These are phyloP conservation scores for Schwanniomyces polymorphus DNA, from an alignment of 805 yeast species.

Conservation along the genomic window DNA sequence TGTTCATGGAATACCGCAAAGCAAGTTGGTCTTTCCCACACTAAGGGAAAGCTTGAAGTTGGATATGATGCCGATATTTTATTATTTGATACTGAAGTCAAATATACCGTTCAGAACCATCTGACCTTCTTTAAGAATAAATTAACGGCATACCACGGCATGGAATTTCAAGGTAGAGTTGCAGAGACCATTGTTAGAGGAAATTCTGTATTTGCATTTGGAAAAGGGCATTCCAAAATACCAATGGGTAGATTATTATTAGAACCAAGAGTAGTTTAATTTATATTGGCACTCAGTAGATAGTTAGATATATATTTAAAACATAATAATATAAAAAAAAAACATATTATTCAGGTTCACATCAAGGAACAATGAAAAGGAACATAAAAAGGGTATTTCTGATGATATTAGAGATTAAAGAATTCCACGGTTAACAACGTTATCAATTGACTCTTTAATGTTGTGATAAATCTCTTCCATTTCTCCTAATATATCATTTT, in stretches of 20 bases:
- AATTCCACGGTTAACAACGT: not conserved
- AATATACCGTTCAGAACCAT: slow-evolving; percentile 51
- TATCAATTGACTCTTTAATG: not conserved
- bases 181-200: slow-evolving; percentile 83
- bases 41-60: slow-evolving; percentile 68
- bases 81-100: slow-evolving; percentile 66
- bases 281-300: not conserved
- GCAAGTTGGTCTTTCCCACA: slow-evolving; percentile 74
- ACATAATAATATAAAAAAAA: not conserved
- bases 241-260: slow-evolving; percentile 63
- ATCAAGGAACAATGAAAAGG: too few relatives aligned
- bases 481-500: not conserved
- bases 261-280: slow-evolving; percentile 62
- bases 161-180: slow-evolving; percentile 67
- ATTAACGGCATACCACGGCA: slow-evolving; percentile 83
- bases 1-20: slow-evolving; percentile 79
- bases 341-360: too few relatives aligned
- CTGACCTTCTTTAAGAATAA: slow-evolving; percentile 78
- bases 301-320: not conserved
- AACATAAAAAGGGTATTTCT: not conserved
- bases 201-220: slow-evolving; percentile 56
- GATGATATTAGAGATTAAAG: not conserved
- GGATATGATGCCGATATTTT: slow-evolving; percentile 91
- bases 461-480: not conserved
- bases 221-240: slow-evolving; percentile 52